Evolutionary conservation across 371 early-diverging fungal genomes (phyloP).

Genomic region (Homolaphlyctis polyrhiza): DNA sequence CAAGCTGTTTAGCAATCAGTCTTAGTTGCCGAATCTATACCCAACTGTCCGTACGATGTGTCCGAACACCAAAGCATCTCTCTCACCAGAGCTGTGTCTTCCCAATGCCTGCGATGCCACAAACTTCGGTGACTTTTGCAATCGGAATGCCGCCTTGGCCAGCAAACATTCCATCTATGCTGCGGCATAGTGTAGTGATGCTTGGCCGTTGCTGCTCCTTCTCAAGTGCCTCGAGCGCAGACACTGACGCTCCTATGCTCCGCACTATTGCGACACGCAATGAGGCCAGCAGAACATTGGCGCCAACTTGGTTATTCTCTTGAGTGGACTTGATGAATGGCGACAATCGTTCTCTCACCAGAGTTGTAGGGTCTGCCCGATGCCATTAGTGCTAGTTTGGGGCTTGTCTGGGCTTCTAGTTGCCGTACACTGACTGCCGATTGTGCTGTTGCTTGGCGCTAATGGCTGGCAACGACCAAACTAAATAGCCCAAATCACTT

Average conservation of each 20-base stretch:
- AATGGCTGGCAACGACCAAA: too few relatives aligned
- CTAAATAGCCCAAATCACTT: too few relatives aligned
- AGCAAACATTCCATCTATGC: constrained; percentile 44
- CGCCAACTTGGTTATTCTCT: too few relatives aligned
- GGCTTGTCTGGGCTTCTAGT: too few relatives aligned
- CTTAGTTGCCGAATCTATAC: background rate
- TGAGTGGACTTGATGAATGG: too few relatives aligned
- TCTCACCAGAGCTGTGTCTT: constrained; percentile 65
- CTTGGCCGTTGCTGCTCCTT: constrained; percentile 12
- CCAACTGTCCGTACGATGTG: background rate
- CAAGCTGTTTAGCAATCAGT: constrained; percentile 49
- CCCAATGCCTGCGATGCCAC: constrained; percentile 62
- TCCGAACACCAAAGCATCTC: background rate
- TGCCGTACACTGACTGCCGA: too few relatives aligned
- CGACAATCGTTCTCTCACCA: too few relatives aligned
- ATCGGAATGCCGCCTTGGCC: constrained; percentile 40
- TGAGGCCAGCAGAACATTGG: too few relatives aligned
- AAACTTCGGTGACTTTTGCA: constrained; percentile 55
- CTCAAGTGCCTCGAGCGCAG: constrained; percentile 25
- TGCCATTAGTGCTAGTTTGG: too few relatives aligned
- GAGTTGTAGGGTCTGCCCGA: too few relatives aligned
- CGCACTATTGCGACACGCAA: too few relatives aligned
- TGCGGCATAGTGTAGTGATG: constrained; percentile 38
- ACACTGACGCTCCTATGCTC: constrained; percentile 18
- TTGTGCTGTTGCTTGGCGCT: too few relatives aligned